Conservation (phyloP, 441 rosid genomes). For the Erodium texanum region DNA sequence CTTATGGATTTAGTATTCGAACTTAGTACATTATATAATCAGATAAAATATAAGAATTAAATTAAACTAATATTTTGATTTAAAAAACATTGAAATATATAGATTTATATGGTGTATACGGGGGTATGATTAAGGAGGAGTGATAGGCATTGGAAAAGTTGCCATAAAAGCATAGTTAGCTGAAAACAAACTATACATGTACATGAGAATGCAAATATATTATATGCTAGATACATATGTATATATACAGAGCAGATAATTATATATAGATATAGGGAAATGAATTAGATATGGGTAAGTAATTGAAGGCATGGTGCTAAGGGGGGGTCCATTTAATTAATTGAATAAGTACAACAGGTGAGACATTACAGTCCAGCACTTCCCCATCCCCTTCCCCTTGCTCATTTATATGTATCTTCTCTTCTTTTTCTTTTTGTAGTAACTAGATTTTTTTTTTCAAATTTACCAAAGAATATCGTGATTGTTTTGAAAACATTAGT, state of each 20-base stretch:
- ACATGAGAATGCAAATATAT: background rate
- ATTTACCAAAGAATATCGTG: background rate
- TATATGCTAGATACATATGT: background rate
- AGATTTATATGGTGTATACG: too few species aligned
- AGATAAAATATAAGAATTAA: too few species aligned
- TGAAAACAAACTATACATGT: background rate
- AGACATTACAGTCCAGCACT: background rate
- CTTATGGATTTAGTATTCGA: too few species aligned
- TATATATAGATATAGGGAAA: background rate
- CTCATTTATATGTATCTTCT: too few species aligned
- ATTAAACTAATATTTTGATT: too few species aligned
- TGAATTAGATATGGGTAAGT: background rate
- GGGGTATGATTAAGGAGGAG: too few species aligned
- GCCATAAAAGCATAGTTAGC: background rate
- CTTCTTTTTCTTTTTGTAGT: too few species aligned
- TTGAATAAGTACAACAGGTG: background rate
- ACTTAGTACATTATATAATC: too few species aligned
- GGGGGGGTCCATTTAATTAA: background rate
- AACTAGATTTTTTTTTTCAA: too few species aligned
- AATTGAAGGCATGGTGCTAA: background rate
- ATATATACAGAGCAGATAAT: too few species aligned
- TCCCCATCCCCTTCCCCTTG: background rate
- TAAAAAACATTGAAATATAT: too few species aligned
- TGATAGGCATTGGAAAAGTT: background rate
- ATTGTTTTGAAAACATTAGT: background rate